Percentiles rank a stretch among this genome's conserved stretches.
Evolutionary conservation across 2,329 filamentous ascomycete species (phyloP).

Genomic region (Colletotrichum abscissum): DNA sequence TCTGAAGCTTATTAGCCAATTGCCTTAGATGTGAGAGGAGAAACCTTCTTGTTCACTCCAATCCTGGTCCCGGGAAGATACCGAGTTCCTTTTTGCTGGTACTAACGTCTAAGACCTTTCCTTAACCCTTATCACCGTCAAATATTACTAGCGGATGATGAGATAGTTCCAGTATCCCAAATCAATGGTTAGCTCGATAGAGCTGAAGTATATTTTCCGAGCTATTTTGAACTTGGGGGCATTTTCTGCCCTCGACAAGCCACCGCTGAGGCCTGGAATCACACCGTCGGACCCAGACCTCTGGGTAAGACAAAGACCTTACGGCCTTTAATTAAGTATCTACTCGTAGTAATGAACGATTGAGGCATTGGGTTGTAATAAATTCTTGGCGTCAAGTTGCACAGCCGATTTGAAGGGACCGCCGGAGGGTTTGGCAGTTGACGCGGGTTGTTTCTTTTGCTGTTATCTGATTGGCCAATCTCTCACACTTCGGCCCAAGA

Average conservation of each 20-base stretch:
- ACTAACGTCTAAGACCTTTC: background rate
- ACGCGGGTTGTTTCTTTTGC: slow-evolving; percentile 6
- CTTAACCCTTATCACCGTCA: background rate
- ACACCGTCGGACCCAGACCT: background rate
- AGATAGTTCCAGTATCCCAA: too few species aligned
- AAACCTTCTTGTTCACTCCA: too few species aligned
- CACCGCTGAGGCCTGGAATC: background rate
- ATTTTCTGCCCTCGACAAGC: background rate
- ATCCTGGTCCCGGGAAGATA: background rate
- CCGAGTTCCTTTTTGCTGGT: background rate
- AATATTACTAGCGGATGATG: background rate
- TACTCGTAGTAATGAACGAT: background rate
- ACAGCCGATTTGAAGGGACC: background rate
- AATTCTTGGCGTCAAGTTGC: background rate
- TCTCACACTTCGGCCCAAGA: background rate
- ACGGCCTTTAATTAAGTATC: background rate
- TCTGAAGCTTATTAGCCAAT: too few species aligned
- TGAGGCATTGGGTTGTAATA: background rate
- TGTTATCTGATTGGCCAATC: slow-evolving; percentile 21
- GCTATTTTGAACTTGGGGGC: background rate
- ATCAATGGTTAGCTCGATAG: background rate
- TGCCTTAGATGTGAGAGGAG: too few species aligned
- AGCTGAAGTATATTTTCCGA: background rate
- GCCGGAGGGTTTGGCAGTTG: background rate
- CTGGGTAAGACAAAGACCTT: background rate